phyloP scores from a whole-genome alignment of 176 grass and related monocot species.

The Bolboschoenus planiculmis region DNA sequence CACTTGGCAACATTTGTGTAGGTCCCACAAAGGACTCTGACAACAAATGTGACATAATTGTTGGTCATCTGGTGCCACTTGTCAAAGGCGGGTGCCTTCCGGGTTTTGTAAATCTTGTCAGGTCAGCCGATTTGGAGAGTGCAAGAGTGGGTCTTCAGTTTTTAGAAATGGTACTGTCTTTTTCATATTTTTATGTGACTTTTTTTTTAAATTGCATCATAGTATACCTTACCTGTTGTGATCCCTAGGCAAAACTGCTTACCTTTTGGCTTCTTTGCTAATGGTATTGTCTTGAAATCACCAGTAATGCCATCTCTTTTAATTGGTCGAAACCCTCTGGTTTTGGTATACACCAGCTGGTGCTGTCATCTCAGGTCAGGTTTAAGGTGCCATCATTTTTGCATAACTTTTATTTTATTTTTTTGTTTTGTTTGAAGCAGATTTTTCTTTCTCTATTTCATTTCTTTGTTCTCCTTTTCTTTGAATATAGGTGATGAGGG shows the following conservation, averaged over 20 bases:
- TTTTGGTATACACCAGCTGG: neutral
- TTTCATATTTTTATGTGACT: neutral
- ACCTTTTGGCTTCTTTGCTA: neutral
- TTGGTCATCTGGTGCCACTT: constrained; percentile 47
- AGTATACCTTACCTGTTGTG: neutral
- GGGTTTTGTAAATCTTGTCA: constrained; percentile 74
- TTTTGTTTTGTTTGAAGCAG: neutral
- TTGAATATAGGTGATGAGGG: constrained; percentile 68
- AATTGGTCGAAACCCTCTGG: neutral
- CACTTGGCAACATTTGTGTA: constrained; percentile 80
- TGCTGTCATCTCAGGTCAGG: neutral
- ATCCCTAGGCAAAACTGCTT: neutral
- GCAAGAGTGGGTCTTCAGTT: constrained; percentile 90
- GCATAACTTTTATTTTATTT: constrained; percentile 8
- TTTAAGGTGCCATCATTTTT: neutral
- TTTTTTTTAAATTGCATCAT: neutral
- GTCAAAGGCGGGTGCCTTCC: constrained; percentile 63
- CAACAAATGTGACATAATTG: constrained; percentile 44
- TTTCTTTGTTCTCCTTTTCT: neutral
- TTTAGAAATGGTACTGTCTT: constrained; percentile 61
- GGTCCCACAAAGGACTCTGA: constrained; percentile 36
- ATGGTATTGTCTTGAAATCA: neutral
- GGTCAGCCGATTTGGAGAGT: constrained; percentile 74
- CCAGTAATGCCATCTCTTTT: neutral
- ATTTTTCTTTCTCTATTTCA: neutral